Evolutionary conservation across 148 eudicot genomes (phyloP).

Genomic region (Fagopyrum esculentum): DNA sequence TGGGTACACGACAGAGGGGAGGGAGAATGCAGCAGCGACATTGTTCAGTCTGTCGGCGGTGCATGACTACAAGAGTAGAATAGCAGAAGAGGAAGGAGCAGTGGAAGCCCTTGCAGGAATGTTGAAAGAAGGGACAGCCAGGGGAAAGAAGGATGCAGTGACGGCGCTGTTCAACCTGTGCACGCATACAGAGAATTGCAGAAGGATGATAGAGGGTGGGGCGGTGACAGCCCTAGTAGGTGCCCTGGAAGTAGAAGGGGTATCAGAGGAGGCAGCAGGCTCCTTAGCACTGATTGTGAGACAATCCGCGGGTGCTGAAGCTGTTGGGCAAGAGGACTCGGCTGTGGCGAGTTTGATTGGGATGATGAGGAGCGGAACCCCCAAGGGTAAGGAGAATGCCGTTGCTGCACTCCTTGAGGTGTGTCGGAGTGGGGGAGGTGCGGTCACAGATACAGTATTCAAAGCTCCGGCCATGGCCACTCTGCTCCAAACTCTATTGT

Average conservation of each 20-base stretch:
- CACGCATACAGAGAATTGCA: constrained; percentile 51
- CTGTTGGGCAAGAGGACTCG: constrained; percentile 56
- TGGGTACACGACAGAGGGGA: constrained; percentile 65
- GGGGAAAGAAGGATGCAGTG: constrained; percentile 90
- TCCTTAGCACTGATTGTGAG: constrained; percentile 66
- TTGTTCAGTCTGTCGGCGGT: constrained; percentile 84
- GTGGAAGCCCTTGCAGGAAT: constrained; percentile 52
- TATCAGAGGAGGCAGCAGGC: constrained; percentile 81
- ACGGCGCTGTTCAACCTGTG: constrained; percentile 73
- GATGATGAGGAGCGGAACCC: constrained; percentile 69
- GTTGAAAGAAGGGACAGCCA: constrained; percentile 50
- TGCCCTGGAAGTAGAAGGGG: constrained; percentile 50
- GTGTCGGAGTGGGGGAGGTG: constrained; percentile 64
- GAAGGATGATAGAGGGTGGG: constrained; percentile 51
- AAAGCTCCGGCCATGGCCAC: constrained; percentile 57
- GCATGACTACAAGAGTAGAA: constrained; percentile 61
- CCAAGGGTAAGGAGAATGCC: constrained; percentile 85
- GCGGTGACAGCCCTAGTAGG: constrained; percentile 50
- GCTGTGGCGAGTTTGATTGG: constrained; percentile 52
- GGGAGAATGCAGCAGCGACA: constrained; percentile 92
- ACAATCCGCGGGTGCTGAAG: constrained; percentile 65
- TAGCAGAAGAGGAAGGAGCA: constrained; percentile 59
- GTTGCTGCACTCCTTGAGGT: constrained; percentile 82
- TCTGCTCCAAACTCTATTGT: constrained; percentile 54
- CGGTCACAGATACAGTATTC: constrained; percentile 55